Percentiles rank a stretch among this genome's conserved stretches.
phyloP scores from a whole-genome alignment of 1,139 yeast genomes.

The Diutina mesorugosa region DNA sequence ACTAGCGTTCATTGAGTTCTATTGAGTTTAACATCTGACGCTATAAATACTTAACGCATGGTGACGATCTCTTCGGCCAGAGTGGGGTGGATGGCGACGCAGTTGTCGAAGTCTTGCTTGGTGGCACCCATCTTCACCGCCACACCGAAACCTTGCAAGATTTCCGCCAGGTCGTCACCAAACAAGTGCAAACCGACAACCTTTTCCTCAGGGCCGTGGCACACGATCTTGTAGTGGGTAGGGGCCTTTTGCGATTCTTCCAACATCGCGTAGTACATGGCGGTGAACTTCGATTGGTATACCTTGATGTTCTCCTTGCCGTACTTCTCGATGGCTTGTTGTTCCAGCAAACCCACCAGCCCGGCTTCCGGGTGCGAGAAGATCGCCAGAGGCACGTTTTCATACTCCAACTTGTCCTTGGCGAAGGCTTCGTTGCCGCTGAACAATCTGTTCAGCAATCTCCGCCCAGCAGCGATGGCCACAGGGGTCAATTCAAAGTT shows the following conservation, averaged over 20 bases:
- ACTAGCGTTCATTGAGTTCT: no score
- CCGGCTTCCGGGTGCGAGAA: slow-evolving; percentile 98
- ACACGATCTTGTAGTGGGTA: slow-evolving; percentile 72
- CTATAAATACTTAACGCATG: slow-evolving; percentile 16
- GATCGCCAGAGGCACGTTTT: slow-evolving; percentile 78
- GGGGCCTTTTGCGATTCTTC: slow-evolving; percentile 61
- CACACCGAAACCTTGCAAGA: slow-evolving; percentile 95
- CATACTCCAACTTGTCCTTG: slow-evolving; percentile 66
- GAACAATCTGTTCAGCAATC: slow-evolving; percentile 78
- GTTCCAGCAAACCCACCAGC: slow-evolving; percentile 74
- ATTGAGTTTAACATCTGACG: no score
- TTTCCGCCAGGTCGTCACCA: slow-evolving; percentile 85
- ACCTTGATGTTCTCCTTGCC: slow-evolving; percentile 75
- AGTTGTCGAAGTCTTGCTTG: slow-evolving; percentile 82
- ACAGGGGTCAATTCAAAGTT: slow-evolving; percentile 92
- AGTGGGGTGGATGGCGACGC: slow-evolving; percentile 98
- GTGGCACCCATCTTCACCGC: slow-evolving; percentile 98
- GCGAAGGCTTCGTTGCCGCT: slow-evolving; percentile 60
- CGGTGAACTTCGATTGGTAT: slow-evolving; percentile 71
- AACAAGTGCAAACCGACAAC: slow-evolving; percentile 91
- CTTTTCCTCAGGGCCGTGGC: slow-evolving; percentile 74
- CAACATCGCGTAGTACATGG: slow-evolving; percentile 89
- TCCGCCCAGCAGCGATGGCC: slow-evolving; percentile 97
- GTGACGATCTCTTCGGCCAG: slow-evolving; percentile 97
- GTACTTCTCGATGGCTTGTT: slow-evolving; percentile 60